Conservation (phyloP, 1,284 basidiomycete genomes). For the Cerrena zonata region DNA sequence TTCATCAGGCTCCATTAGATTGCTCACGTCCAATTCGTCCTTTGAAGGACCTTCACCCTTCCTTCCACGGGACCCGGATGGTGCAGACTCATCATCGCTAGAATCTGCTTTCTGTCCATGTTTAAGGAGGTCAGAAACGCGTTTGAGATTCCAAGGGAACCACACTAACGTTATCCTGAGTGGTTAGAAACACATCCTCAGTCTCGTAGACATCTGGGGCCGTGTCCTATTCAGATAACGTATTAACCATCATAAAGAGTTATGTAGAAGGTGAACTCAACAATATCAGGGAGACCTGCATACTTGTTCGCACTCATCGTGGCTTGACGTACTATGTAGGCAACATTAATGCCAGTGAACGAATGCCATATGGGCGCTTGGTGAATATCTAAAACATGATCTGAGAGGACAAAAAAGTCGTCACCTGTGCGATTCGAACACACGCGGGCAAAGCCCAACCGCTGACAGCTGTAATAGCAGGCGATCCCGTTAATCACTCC, state of each 20-base stretch:
- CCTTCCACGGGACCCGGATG: conserved; percentile 32
- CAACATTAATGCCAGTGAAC: background rate
- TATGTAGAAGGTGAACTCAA: conserved; percentile 33
- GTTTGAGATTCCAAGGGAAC: background rate
- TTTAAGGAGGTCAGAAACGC: background rate
- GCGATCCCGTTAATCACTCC: conserved; percentile 90
- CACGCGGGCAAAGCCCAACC: conserved; percentile 80
- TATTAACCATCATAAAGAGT: background rate
- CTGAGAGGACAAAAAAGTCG: conserved; percentile 54
- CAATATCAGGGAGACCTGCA: conserved; percentile 84
- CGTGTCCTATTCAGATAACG: conserved; percentile 59
- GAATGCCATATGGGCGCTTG: background rate
- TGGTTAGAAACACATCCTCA: conserved; percentile 62
- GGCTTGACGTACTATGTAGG: background rate
- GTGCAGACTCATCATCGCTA: conserved; percentile 56
- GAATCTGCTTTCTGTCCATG: conserved; percentile 49
- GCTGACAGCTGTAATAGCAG: conserved; percentile 60
- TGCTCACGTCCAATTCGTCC: conserved; percentile 49
- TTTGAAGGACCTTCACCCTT: conserved; percentile 30
- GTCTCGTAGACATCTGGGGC: conserved; percentile 92
- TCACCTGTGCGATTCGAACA: conserved; percentile 86
- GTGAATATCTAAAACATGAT: background rate
- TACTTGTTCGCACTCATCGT: conserved; percentile 77
- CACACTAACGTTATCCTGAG: conserved; percentile 41
- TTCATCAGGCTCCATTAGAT: conserved; percentile 49